These are phyloP conservation scores for Rhododendron simsii DNA, from an alignment of 148 eudicot species.

Conservation along the genomic window DNA sequence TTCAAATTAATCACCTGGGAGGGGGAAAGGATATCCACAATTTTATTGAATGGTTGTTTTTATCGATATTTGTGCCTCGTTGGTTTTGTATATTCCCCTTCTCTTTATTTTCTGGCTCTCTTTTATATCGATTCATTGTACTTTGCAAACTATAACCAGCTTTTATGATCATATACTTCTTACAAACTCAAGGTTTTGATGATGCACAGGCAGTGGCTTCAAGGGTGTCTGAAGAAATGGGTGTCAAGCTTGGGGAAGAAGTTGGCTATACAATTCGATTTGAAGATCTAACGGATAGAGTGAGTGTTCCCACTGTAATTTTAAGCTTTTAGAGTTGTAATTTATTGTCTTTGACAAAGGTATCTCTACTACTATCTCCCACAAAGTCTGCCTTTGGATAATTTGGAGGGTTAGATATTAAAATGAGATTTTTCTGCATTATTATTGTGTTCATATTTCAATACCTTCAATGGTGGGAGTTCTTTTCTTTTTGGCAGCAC, in stretches of 20 bases:
- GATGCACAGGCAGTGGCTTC: slow-evolving; percentile 73
- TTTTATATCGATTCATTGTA: background rate
- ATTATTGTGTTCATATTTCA: slow-evolving; percentile 1
- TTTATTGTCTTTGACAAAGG: background rate
- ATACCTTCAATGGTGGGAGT: slow-evolving; percentile 17
- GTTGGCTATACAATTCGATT: slow-evolving; percentile 98
- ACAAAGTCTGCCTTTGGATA: background rate
- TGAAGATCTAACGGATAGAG: slow-evolving; percentile 76
- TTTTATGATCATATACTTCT: background rate
- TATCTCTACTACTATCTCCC: slow-evolving; percentile 5
- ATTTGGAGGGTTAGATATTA: background rate
- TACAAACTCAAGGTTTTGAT: slow-evolving; percentile 14
- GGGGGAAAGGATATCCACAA: background rate
- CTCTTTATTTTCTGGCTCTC: background rate
- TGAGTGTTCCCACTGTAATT: slow-evolving; percentile 25
- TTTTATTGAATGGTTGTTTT: background rate
- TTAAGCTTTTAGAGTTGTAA: background rate
- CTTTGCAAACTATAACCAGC: background rate
- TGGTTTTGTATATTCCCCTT: background rate
- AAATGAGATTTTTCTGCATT: background rate
- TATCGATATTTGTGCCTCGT: background rate
- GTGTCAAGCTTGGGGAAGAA: slow-evolving; percentile 94
- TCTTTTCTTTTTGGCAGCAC: slow-evolving; percentile 40
- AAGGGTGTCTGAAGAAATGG: slow-evolving; percentile 97
- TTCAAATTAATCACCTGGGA: background rate